Base-by-base conservation (phyloP, 2,329 filamentous ascomycete genomes). In the Pseudogymnoascus sp. region DNA sequence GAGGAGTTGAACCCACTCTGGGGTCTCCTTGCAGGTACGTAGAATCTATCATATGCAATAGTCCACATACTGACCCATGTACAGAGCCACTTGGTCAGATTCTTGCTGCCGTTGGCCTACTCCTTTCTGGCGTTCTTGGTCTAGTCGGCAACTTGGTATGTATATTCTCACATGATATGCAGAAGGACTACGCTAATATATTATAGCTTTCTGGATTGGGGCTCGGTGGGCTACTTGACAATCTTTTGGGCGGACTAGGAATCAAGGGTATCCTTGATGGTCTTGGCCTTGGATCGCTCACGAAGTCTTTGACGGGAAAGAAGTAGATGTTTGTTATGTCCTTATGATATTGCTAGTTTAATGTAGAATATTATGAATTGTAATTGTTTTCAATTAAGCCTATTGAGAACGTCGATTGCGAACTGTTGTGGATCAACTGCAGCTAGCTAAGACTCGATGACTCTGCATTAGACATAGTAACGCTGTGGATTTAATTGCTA, bases 1-100 rank as follows among this genome's bases (percentile, higher is more conserved):
- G 93, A 96, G 82, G 87, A 93, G 80, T 83, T 96, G 65, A 96
- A 93, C 78, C 92, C 93, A 10, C 85, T 97, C 31, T 96, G 92
- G 91, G 86, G 80, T 31, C 80, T 96, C 60, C 79, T 95, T 13
- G 69, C 72, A 21, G 15, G 66, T 64, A 17, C 9, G 31, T 63
- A n/a, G 7, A 38, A 42, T n/a, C 11, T n/a, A 21, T 60, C 21
- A 9, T n/a, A 23, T 21, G 21, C 5, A 8, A 15, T 1, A 36
- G 19, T 19, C 31, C 13, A 61, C 11, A 10, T 65, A 5, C 31
- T 33, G 65, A 50, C 31, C 10, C 8, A 8, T 57, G 17, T 68
- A 86, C 86, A 36, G 91, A 96, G 80, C 93, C 93, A 10, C 80
- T 96, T 21, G 91, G 92, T 83, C 93, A 97, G 82, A 96, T 96